phyloP scores from a whole-genome alignment of 1,284 basidiomycete genomes.

The Hortiboletus rubellus region DNA sequence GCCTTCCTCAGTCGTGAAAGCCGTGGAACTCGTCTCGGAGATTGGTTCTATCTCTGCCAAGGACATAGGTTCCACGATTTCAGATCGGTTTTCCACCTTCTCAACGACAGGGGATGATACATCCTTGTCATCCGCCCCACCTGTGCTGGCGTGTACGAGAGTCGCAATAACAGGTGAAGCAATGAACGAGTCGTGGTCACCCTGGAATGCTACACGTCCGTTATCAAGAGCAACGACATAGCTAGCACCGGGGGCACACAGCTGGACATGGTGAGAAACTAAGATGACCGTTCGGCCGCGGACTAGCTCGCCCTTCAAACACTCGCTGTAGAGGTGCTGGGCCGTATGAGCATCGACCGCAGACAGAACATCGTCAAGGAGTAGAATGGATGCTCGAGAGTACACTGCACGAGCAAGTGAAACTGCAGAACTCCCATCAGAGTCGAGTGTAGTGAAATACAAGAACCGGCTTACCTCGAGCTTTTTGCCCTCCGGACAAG shows the following conservation, averaged over 20 bases:
- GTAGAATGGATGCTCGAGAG: conserved; percentile 80
- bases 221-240: conserved; percentile 86
- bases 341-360: conserved; percentile 87
- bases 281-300: conserved; percentile 78
- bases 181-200: conserved; percentile 67
- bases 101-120: conserved; percentile 15
- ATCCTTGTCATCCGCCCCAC: conserved; percentile 31
- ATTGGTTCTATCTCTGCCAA: conserved; percentile 29
- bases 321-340: conserved; percentile 79
- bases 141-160: conserved; percentile 64
- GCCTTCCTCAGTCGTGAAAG: conserved; percentile 33
- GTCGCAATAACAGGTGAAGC: conserved; percentile 63
- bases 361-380: conserved; percentile 89
- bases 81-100: conserved; percentile 3
- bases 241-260: conserved; percentile 67
- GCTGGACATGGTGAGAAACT: conserved; percentile 88
- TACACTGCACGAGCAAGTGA: conserved; percentile 93
- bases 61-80: conserved; percentile 8
- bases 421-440: conserved; percentile 45
- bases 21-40: conserved; percentile 55
- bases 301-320: conserved; percentile 84
- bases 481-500: conserved; percentile 94
- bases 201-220: conserved; percentile 77
- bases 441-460: neutral
- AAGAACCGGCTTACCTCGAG: conserved; percentile 57